Conservation (phyloP, 306 rosid genomes). For the Lathyrus aphaca region DNA sequence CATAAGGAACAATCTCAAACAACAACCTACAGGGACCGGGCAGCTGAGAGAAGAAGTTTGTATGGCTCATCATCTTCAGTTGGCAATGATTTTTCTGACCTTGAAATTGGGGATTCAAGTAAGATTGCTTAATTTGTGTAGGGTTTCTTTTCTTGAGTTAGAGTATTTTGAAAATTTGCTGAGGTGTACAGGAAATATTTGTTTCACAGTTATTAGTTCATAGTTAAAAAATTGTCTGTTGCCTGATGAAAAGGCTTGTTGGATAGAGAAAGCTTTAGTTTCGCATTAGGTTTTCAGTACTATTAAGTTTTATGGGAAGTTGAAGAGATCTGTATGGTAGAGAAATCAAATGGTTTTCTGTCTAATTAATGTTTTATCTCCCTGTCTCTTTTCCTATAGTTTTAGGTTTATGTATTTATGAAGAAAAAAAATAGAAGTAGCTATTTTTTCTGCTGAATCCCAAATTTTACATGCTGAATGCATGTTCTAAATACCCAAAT, state of each 20-base stretch:
- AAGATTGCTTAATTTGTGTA: constrained; percentile 52
- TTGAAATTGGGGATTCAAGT: constrained; percentile 76
- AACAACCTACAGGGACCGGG: constrained; percentile 86
- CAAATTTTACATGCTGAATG: not conserved
- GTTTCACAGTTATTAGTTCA: constrained; percentile 15
- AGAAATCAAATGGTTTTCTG: constrained; percentile 21
- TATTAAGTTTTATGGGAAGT: not conserved
- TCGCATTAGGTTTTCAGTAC: constrained; percentile 13
- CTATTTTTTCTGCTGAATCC: not conserved
- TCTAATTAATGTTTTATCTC: not conserved
- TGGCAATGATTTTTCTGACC: constrained; percentile 67
- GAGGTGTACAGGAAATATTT: constrained; percentile 28
- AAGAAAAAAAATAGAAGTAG: not conserved
- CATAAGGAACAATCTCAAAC: constrained; percentile 74
- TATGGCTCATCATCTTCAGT: constrained; percentile 77
- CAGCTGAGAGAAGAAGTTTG: constrained; percentile 94
- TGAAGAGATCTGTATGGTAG: constrained; percentile 11
- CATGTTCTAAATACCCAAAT: constrained; percentile 9
- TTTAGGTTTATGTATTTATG: not conserved
- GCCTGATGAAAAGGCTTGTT: constrained; percentile 23
- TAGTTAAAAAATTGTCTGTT: constrained; percentile 29
- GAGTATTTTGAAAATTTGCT: constrained; percentile 23
- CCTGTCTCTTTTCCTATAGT: not conserved
- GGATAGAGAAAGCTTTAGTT: constrained; percentile 34
- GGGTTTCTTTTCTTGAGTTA: constrained; percentile 39